Base-by-base conservation (phyloP, 331 rosid genomes). In the Rosa hybrid region DNA sequence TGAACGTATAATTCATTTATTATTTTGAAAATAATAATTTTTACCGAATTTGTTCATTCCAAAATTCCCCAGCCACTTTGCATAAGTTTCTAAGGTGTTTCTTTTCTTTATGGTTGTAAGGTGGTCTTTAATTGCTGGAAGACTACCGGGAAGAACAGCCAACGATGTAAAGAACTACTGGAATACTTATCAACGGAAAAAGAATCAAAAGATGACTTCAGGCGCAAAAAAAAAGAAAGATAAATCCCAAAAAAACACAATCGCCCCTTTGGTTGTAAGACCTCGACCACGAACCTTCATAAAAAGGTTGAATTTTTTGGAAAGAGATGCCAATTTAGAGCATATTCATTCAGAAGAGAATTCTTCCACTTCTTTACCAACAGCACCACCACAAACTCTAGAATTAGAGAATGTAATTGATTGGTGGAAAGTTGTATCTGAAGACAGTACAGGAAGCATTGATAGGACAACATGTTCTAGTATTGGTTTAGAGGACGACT, bases 121-220 rank as follows among this genome's bases (percentile, higher is more conserved):
- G 39, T 72, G 76, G 76, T 72, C 76, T 0, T 72, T 72, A 8
- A 72, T 72, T 49, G 62, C 76, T 51, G 76, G 76, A 25, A 8
- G 76, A 7, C 41, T 72, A 17, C 76, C 45, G 7, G 76, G 60
- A 25, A 25, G 76, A 49, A 72, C 76, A 25, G 21, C 45, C 30
- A 72, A 72, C n/a, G 44, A 49, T 72, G 76, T 72, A 44, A 71
- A 71, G 49, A 72, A 72, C 14, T 48, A 48, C 8, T 72, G 76
- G 76, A 49, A 27, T 16, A 49, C 76, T 14, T 11, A 9, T 8
- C 21, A 6, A 27, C 2, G 60, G 17, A 48, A 14, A 49, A 49
- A 72, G 12, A 44, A 10, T 57, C 30, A 57, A 57, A 57, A 57
- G 64, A 57, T 7, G 75, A 6, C 39, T 48, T 72, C 44, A 7